Evolutionary conservation across 2,329 filamentous ascomycete species (phyloP), one percentile per base, ranked within the genome.

Genomic region (Fusarium domesticum): DNA sequence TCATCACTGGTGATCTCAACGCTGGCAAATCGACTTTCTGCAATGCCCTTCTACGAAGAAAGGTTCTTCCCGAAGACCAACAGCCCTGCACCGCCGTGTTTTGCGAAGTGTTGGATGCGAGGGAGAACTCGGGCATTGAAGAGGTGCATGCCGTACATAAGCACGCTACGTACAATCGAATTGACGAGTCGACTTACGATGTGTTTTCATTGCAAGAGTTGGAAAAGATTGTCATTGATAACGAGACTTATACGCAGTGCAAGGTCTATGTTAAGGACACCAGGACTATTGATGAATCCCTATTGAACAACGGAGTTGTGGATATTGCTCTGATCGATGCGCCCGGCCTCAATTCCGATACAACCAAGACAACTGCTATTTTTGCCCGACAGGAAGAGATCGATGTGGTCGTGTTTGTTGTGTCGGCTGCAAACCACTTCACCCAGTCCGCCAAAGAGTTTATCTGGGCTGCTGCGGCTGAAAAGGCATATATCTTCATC

Each of bases 401-500:
- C 52, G 93, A 98, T 59, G 93, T 98, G 0, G 93, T 98, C 1
- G 91, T 98, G 0, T 98, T 98, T 59, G 93, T 98, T 25, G 93
- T 98, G 5, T 96, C 91, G 10, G 93, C 93, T 3, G 90, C 92
- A 18, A 98, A 98, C 56, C 93, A 98, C 68, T 97, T 98, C 64
- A 98, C 93, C 0, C 83, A 95, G 42, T 96, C 93, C 1, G 91
- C 93, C n/a, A 95, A 88, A 68, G 93, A 98, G 60, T 98, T 98
- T 62, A 96, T 98, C 50, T 87, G 88, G 75, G 92, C 92, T 39
- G 93, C 93, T 2, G 93, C 93, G 1, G 83, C 92, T 32, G 93
- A 98, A 63, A 98, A 98, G 70, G 92, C 93, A 0, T 98, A 98
- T 64, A 91, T 98, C 51, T 98, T 98, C 67, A 95, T 98, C 67